phyloP scores from a whole-genome alignment of 495 filamentous ascomycete species.

The Terfezia boudieri region DNA sequence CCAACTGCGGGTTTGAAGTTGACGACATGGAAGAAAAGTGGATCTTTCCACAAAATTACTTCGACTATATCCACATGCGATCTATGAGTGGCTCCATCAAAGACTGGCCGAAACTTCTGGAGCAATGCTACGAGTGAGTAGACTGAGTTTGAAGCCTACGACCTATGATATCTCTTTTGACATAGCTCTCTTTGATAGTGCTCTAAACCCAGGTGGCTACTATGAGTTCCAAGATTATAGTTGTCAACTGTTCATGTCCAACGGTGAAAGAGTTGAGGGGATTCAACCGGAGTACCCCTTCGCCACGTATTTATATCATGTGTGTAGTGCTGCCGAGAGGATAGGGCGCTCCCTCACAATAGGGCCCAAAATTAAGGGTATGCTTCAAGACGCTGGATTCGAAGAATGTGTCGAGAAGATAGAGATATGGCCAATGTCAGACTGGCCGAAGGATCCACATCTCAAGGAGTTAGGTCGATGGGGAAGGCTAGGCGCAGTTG shows the following conservation, averaged over 20 bases:
- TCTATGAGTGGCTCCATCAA: constrained; percentile 29
- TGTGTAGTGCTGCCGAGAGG: not conserved
- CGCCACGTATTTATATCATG: not conserved
- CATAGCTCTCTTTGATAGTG: constrained; percentile 4
- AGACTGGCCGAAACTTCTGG: constrained; percentile 31
- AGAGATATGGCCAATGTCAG: constrained; percentile 4
- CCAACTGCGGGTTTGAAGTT: constrained; percentile 25
- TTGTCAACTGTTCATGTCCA: constrained; percentile 22
- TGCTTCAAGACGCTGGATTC: constrained; percentile 8
- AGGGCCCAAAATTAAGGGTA: constrained; percentile 1
- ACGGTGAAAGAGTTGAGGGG: constrained; percentile 24
- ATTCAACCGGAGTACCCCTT: constrained; percentile 5
- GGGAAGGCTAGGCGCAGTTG: not conserved
- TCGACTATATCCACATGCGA: constrained; percentile 42
- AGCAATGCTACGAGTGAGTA: constrained; percentile 19
- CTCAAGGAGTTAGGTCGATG: constrained; percentile 9
- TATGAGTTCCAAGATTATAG: constrained; percentile 30
- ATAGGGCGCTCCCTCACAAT: constrained; percentile 1
- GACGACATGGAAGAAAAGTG: constrained; percentile 32
- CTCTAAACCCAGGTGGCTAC: constrained; percentile 29
- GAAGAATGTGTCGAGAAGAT: not conserved
- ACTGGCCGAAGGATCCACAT: constrained; percentile 7
- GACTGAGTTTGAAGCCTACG: not conserved
- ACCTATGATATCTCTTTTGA: constrained; percentile 3
- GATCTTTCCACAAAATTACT: constrained; percentile 28